Evolutionary conservation across 2,329 filamentous ascomycete species (phyloP).

Genomic region (Trichoderma hamatum): DNA sequence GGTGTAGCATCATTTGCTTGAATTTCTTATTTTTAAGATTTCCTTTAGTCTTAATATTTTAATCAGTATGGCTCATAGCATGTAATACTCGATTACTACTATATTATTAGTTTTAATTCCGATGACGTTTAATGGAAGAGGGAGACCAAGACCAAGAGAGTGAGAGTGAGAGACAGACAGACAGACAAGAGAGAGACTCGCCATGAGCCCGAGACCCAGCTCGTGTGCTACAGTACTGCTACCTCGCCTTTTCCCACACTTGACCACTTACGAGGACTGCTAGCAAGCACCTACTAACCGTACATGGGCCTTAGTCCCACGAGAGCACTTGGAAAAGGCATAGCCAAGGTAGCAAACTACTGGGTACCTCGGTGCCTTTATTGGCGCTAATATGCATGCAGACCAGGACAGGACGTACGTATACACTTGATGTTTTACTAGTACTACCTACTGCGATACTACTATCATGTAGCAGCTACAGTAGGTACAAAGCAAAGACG

Average conservation of each 20-base stretch:
- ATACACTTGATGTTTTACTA: neutral
- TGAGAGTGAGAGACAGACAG: neutral
- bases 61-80: constrained; percentile 13
- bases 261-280: neutral
- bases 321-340: neutral
- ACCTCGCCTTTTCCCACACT: neutral
- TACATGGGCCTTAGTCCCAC: neutral
- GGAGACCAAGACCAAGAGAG: neutral
- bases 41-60: neutral
- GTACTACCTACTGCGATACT: no score
- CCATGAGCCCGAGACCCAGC: neutral
- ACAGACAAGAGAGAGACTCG: neutral
- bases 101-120: neutral
- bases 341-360: neutral
- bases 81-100: constrained; percentile 8
- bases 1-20: constrained; percentile 1
- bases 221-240: neutral
- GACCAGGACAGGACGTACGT: neutral
- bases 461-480: no score
- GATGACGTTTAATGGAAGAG: neutral
- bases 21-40: constrained; percentile 5
- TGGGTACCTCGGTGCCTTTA: neutral
- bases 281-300: neutral
- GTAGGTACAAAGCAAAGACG: neutral
- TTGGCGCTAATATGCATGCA: neutral